Base-by-base conservation (phyloP, 139 green algal genomes). In the Chlamydomonas urium region DNA sequence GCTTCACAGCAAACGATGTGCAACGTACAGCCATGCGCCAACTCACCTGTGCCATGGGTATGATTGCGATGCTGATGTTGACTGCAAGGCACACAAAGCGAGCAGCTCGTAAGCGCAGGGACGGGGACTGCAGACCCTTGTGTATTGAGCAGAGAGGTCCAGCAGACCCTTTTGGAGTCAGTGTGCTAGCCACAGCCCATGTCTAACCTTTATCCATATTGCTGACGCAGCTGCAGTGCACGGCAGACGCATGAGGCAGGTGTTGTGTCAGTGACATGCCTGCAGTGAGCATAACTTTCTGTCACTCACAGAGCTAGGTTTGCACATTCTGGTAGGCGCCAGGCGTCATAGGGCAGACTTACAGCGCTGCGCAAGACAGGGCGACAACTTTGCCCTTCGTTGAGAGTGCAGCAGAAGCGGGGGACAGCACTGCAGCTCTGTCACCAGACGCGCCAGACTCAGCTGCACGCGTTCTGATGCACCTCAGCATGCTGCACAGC, bases 121-220 rank as follows among this genome's bases (percentile, higher is more conserved):
- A 50, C 42, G 8, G 42, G 42, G 8, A 50, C n/a, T n/a, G n/a
- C n/a, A n/a, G n/a, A n/a, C n/a, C n/a, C n/a, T n/a, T n/a, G n/a
- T n/a, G n/a, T n/a, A n/a, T n/a, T 50, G 42, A 14, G 14, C 42
- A 50, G 8, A 63, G 53, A 17, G 53, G 53, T 34, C 24, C 6
- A 8, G 53, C 19, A 63, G 29, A n/a, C n/a, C n/a, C n/a, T 31
- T 63, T 26, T 26, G 6, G 53, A 63, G 53, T 14, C 53, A 17
- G 10, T 10, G 29, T 34, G 21, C 53, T 63, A 21, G 17, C 6
- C 21, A 63, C 6, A 31, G 21, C 19, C 6, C 14, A 63, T 63
- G 53, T 17, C 10, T 26, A 8, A 33, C 19, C 53, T 63, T 63
- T 63, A 21, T 63, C 53, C 53, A 63, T 63, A 14, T 63, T 63